Percentiles rank a stretch among this genome's conserved stretches.
Evolutionary conservation across 352 stramenopile genomes (phyloP).

Genomic region (Pilasporangium apinafurcum): DNA sequence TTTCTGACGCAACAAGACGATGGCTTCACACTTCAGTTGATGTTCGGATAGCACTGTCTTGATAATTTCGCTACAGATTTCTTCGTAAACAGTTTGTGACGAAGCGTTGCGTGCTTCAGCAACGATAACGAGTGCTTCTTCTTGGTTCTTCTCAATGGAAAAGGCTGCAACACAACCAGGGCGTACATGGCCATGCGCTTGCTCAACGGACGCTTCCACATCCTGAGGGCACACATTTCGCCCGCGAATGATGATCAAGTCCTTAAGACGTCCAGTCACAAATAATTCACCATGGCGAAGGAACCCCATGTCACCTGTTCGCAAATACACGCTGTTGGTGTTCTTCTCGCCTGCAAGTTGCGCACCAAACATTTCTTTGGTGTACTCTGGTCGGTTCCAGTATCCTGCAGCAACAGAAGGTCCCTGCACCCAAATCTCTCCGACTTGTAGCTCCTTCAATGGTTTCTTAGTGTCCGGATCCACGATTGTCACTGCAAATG

Average conservation of each 20-base stretch:
- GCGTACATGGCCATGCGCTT: conserved; percentile 54
- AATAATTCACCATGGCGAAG: conserved; percentile 61
- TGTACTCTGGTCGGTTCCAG: conserved; percentile 66
- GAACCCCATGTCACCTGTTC: conserved; percentile 78
- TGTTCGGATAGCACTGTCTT: conserved; percentile 60
- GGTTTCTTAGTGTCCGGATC: conserved; percentile 47
- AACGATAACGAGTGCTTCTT: conserved; percentile 75
- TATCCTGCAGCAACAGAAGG: conserved; percentile 65
- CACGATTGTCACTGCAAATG: conserved; percentile 62
- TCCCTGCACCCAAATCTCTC: conserved; percentile 93
- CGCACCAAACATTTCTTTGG: conserved; percentile 62
- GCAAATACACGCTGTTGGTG: conserved; percentile 29
- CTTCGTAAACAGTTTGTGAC: conserved; percentile 35
- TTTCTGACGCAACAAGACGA: conserved; percentile 67
- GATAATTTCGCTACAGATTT: conserved; percentile 64
- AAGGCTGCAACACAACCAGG: conserved; percentile 74
- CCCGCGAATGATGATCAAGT: conserved; percentile 82
- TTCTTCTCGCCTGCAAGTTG: conserved; percentile 36
- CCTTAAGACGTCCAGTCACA: conserved; percentile 69
- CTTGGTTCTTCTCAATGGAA: conserved; percentile 71
- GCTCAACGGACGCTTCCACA: conserved; percentile 64
- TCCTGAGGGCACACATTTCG: conserved; percentile 77
- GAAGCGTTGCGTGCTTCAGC: conserved; percentile 63
- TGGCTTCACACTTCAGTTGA: conserved; percentile 58
- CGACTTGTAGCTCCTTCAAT: conserved; percentile 51